Base-by-base conservation (phyloP, 2,329 filamentous ascomycete species). In the Sporothrix protearum region DNA sequence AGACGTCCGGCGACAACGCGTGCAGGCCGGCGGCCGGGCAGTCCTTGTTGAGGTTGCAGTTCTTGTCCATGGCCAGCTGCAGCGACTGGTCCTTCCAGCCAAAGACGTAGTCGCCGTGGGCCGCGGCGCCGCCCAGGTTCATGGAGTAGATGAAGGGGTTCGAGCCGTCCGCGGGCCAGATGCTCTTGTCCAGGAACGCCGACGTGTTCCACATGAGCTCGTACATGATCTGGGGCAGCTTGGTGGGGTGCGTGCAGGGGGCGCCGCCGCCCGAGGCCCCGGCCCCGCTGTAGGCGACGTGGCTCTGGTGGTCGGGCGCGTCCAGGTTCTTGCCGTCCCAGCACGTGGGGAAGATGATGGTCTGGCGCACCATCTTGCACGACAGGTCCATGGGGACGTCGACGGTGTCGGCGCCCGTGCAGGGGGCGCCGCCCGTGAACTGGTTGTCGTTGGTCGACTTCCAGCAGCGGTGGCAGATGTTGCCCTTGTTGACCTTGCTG, bases 31-130 rank as follows among this genome's bases (percentile, higher is more conserved):
- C 82, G 30, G 77, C 76, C 45, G 80, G 76, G 77, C 84, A 83
- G 79, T 81, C 71, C 61, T 78, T 75, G 81, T 85, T 82, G 68
- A 84, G 81, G 76, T 83, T 83, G 79, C 83, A 84, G 73, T 74
- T 75, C 75, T 80, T 81, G 78, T 84, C 82, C 82, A 84, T 83
- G 76, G 82, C 81, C 78, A 79, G 82, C 77, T 86, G 84, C 63
- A 86, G 81, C 10, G 81, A 78, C 76, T 85, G 79, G 73, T 79
- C 82, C 76, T 85, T 82, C 84, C 84, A 85, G 71, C 84, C 84
- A 76, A 85, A 85, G 73, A 85, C 77, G 76, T 86, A 86, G 77
- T 86, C 84, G 30, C 83, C 84, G 77, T 85, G 83, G 25, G 83
- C 84, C 4, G 83, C 83, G 30, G 82, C 80, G 39, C 84, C 84